A percentile compares a stretch with the other conserved stretches of the same genome.
These are phyloP conservation scores for Aspergillus mulundensis DNA, from an alignment of 495 filamentous ascomycete genomes.

Conservation along the genomic window DNA sequence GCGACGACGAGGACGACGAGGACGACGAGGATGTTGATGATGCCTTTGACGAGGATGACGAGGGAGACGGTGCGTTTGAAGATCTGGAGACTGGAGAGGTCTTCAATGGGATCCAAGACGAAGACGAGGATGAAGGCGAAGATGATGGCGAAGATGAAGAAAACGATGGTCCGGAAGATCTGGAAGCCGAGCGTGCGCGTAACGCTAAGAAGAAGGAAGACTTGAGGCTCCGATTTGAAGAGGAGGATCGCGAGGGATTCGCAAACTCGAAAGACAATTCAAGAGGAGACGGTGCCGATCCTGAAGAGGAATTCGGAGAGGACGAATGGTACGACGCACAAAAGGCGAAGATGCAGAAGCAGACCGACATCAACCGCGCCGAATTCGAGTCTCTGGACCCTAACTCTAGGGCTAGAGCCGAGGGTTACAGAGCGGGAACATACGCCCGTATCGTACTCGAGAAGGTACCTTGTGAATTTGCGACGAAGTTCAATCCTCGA, in stretches of 20 bases:
- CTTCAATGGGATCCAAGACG: constrained; percentile 42
- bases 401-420: constrained; percentile 69
- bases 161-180: constrained; percentile 37
- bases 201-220: constrained; percentile 94
- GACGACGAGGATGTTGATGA: constrained; percentile 40
- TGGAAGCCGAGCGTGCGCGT: constrained; percentile 82
- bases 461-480: constrained; percentile 86
- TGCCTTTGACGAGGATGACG: constrained; percentile 54
- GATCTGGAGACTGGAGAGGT: constrained; percentile 78
- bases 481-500: constrained; percentile 77
- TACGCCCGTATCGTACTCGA: constrained; percentile 89
- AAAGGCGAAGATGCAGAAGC: constrained; percentile 91
- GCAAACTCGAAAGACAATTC: constrained; percentile 76
- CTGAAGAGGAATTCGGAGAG: constrained; percentile 78
- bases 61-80: constrained; percentile 87
- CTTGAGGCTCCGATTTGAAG: constrained; percentile 88
- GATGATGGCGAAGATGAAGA: constrained; percentile 33
- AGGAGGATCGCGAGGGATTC: constrained; percentile 93
- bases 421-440: constrained; percentile 88
- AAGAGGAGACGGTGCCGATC: constrained; percentile 54
- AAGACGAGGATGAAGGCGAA: constrained; percentile 28
- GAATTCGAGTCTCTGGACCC: constrained; percentile 87
- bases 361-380: constrained; percentile 87
- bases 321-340: constrained; percentile 98
- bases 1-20: constrained; percentile 42